Conservation (phyloP, 768 basidiomycete genomes). For the Paxillus involutus region DNA sequence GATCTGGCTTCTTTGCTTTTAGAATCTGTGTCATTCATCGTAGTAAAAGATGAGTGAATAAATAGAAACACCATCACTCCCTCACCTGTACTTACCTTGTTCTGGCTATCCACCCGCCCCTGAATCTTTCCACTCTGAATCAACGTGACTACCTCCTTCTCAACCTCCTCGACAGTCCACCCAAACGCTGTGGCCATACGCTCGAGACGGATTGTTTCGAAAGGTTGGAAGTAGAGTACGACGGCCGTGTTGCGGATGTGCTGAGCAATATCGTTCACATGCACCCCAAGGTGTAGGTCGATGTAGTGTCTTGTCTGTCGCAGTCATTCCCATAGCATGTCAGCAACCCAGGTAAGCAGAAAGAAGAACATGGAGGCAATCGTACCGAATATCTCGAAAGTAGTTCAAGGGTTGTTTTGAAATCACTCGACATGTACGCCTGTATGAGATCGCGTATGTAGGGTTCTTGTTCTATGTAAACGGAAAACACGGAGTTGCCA, state of each 20-base stretch:
- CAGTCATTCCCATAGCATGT: background rate
- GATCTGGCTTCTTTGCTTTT: slow-evolving; percentile 76
- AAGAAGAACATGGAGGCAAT: background rate
- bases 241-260: slow-evolving; percentile 78
- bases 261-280: slow-evolving; percentile 63
- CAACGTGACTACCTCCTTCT: slow-evolving; percentile 70
- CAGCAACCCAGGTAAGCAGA: background rate
- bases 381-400: slow-evolving; percentile 71
- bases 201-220: slow-evolving; percentile 78
- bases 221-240: slow-evolving; percentile 89
- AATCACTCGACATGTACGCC: slow-evolving; percentile 83
- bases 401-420: slow-evolving; percentile 77
- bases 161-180: slow-evolving; percentile 69
- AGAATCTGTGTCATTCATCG: slow-evolving; percentile 53
- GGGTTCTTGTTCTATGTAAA: slow-evolving; percentile 83
- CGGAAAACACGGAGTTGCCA: slow-evolving; percentile 67
- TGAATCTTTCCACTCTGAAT: slow-evolving; percentile 79
- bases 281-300: slow-evolving; percentile 74
- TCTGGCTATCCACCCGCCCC: slow-evolving; percentile 85
- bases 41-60: background rate
- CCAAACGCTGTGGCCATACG: slow-evolving; percentile 89
- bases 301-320: slow-evolving; percentile 73
- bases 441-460: slow-evolving; percentile 86
- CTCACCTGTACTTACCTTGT: slow-evolving; percentile 56
- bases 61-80: background rate